Conservation (phyloP, 2,329 filamentous ascomycete genomes). For the Xylaria sp. region DNA sequence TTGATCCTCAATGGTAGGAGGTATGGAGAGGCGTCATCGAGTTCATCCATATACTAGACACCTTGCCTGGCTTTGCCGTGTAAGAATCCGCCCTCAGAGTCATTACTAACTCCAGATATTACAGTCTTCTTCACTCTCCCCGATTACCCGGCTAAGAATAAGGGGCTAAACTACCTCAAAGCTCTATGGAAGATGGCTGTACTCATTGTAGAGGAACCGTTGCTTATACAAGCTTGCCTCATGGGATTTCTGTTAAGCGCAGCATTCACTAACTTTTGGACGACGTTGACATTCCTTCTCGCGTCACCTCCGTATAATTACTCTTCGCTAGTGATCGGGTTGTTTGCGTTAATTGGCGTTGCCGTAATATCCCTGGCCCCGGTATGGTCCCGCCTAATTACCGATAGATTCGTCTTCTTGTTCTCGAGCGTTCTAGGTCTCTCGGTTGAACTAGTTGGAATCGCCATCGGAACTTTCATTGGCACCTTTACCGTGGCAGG, state of each 20-base stretch:
- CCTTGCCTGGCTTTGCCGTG: not conserved
- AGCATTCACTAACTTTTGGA: conserved; percentile 75
- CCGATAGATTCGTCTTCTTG: conserved; percentile 75
- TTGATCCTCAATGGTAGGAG: not conserved
- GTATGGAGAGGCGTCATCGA: not conserved
- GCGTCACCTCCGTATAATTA: conserved; percentile 76
- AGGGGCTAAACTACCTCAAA: conserved; percentile 67
- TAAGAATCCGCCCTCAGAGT: not conserved
- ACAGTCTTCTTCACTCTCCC: conserved; percentile 73
- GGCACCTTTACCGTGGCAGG: conserved; percentile 75
- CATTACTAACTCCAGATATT: conserved; percentile 3
- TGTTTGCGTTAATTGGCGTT: conserved; percentile 83
- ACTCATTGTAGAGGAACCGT: conserved; percentile 68
- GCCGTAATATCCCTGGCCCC: conserved; percentile 75
- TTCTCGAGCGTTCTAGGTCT: conserved; percentile 74
- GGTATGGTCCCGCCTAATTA: conserved; percentile 75
- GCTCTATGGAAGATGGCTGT: conserved; percentile 69
- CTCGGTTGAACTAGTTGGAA: conserved; percentile 67
- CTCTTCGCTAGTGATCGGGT: conserved; percentile 73
- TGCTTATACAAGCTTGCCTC: conserved; percentile 70
- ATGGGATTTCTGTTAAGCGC: conserved; percentile 55
- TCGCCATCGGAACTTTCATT: conserved; percentile 75
- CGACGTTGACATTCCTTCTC: conserved; percentile 82
- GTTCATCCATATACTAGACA: not conserved
- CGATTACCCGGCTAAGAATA: conserved; percentile 74